A percentile compares a stretch with the other conserved stretches of the same genome.
Evolutionary conservation across 2,329 filamentous ascomycete genomes (phyloP).

Genomic region (Ilyonectria destructans): DNA sequence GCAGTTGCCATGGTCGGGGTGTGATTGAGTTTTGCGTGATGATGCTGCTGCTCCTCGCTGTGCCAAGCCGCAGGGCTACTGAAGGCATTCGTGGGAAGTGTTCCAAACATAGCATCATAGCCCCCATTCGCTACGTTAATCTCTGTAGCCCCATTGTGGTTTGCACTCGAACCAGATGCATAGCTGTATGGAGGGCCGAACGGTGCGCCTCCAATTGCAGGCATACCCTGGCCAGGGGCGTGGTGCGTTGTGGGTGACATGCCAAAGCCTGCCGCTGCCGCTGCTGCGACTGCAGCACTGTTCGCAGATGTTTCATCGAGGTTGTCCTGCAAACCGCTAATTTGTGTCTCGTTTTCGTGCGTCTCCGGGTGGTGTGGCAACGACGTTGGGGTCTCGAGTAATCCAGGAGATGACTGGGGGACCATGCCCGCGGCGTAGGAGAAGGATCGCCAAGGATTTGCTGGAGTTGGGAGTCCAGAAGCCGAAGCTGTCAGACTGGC

Average conservation of each 20-base stretch:
- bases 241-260: slow-evolving; percentile 44
- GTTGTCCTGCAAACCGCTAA: slow-evolving; percentile 54
- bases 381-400: slow-evolving; percentile 59
- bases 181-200: slow-evolving; percentile 64
- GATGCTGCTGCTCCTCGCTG: slow-evolving; percentile 53
- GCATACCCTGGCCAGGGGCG: slow-evolving; percentile 48
- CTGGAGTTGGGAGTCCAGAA: slow-evolving; percentile 51
- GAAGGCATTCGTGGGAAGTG: slow-evolving; percentile 68
- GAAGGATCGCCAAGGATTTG: slow-evolving; percentile 58
- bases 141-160: slow-evolving; percentile 47
- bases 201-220: slow-evolving; percentile 51
- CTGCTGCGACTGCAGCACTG: slow-evolving; percentile 54
- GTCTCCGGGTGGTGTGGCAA: slow-evolving; percentile 55
- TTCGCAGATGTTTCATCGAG: slow-evolving; percentile 55
- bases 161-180: slow-evolving; percentile 51
- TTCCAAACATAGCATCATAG: slow-evolving; percentile 75
- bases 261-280: slow-evolving; percentile 57
- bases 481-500: slow-evolving; percentile 49
- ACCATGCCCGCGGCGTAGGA: slow-evolving; percentile 52
- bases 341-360: slow-evolving; percentile 49
- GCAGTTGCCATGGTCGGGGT: slow-evolving; percentile 42
- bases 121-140: slow-evolving; percentile 54
- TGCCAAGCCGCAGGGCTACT: slow-evolving; percentile 69
- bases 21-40: slow-evolving; percentile 42
- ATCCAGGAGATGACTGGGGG: slow-evolving; percentile 57